A percentile compares a stretch with the other conserved stretches of the same genome.
phyloP scores from a whole-genome alignment of 352 stramenopile genomes.

The Phytophthora constricta region DNA sequence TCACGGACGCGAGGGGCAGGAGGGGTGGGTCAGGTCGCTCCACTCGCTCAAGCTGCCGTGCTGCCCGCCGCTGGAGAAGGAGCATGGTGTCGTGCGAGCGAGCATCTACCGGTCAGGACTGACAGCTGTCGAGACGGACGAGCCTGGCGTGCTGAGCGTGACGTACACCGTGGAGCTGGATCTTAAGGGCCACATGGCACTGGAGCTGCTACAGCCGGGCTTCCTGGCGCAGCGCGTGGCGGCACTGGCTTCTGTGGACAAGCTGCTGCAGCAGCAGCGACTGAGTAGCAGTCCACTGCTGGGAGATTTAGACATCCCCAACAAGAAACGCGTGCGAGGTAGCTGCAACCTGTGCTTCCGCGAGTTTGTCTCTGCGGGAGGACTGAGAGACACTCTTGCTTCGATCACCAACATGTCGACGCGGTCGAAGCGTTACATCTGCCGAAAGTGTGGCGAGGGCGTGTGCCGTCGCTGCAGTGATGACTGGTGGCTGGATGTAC shows the following conservation, averaged over 20 bases:
- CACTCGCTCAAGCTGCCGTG: slow-evolving; percentile 67
- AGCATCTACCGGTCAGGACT: slow-evolving; percentile 85
- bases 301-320: slow-evolving; percentile 75
- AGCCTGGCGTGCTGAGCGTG: slow-evolving; percentile 74
- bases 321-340: slow-evolving; percentile 34
- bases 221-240: slow-evolving; percentile 78
- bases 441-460: slow-evolving; percentile 79
- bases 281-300: slow-evolving; percentile 80
- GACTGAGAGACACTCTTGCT: slow-evolving; percentile 34
- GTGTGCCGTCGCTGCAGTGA: slow-evolving; percentile 83
- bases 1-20: slow-evolving; percentile 64
- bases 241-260: slow-evolving; percentile 73
- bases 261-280: slow-evolving; percentile 79
- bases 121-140: slow-evolving; percentile 76
- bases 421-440: slow-evolving; percentile 64
- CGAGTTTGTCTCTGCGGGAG: slow-evolving; percentile 51
- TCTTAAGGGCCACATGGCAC: slow-evolving; percentile 79
- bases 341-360: slow-evolving; percentile 82
- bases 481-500: slow-evolving; percentile 82
- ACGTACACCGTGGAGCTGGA: slow-evolving; percentile 89
- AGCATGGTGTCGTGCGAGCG: slow-evolving; percentile 73
- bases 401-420: slow-evolving; percentile 39
- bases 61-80: slow-evolving; percentile 55
- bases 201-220: slow-evolving; percentile 65
- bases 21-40: slow-evolving; percentile 63